Evolutionary conservation across 139 green algal genomes (phyloP), one percentile per base, ranked within the genome.

Genomic region (Auxenochlorella pyrenoidosa): DNA sequence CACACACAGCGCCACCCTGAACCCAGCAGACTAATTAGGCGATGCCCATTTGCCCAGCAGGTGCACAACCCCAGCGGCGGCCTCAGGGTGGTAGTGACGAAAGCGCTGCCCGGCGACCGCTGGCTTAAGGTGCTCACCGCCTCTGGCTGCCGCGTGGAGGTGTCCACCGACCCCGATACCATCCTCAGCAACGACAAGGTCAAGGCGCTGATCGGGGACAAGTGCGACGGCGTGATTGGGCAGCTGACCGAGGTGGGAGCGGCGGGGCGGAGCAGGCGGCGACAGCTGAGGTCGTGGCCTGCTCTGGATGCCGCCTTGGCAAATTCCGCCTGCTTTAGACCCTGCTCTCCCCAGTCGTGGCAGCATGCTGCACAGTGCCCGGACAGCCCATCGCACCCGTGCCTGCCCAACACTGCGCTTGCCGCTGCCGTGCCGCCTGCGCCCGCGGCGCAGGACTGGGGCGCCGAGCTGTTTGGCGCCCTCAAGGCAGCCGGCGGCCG

Each of bases 151-250:
- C 89, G 96, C 41, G 93, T 97, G 44, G 95, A 97, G 68, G 86
- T 95, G 40, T 94, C 89, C 88, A 92, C 90, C 18, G 87, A 92
- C 66, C 77, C 90, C 12, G 94, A 98, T 78, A 94, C 94, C 75
- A 99, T 99, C 89, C 93, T 99, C 10, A 86, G 76, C 92, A 95
- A 97, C 59, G 90, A 89, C 32, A 97, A 94, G 34, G 96, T 99
- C 90, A 94, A 95, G 86, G 86, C 94, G 82, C 93, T 99, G 5
- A 97, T 99, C 3, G 97, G 96, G 30, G 86, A 90, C 75, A 93
- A 96, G 70, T 99, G 96, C 84, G 94, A 99, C 75, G 97, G 97
- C 34, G 97, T 99, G 36, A 97, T 99, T n/a, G 98, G 97, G 6
- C 97, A 99, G 92, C 90, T 98, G 18, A 98, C 96, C 32, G 96